phyloP scores from a whole-genome alignment of 176 grass and related monocot species.

The Aegilops bicornis region DNA sequence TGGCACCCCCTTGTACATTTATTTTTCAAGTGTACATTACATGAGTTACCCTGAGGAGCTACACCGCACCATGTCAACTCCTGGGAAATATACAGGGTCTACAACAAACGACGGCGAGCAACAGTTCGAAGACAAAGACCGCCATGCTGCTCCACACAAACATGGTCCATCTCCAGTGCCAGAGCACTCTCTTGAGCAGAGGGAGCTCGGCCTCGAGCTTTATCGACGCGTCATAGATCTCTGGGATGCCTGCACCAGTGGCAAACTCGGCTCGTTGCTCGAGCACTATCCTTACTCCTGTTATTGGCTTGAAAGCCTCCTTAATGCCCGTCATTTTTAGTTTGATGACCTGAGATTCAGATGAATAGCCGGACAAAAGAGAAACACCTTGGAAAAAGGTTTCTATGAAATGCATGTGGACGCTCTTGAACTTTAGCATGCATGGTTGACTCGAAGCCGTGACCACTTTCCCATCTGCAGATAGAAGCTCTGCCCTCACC shows the following conservation, averaged over 20 bases:
- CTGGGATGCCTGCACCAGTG: constrained; percentile 68
- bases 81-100: constrained; percentile 70
- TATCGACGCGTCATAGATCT: constrained; percentile 74
- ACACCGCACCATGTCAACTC: constrained; percentile 20
- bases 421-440: constrained; percentile 96
- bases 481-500: constrained; percentile 75
- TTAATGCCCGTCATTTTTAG: constrained; percentile 69
- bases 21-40: constrained; percentile 37
- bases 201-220: constrained; percentile 78
- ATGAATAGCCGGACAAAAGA: constrained; percentile 75
- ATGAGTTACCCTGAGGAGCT: constrained; percentile 24
- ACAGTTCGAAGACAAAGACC: constrained; percentile 62
- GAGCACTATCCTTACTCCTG: constrained; percentile 60
- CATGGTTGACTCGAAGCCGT: constrained; percentile 64
- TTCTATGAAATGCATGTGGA: constrained; percentile 75
- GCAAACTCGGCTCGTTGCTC: constrained; percentile 85
- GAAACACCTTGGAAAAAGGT: constrained; percentile 73
- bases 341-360: constrained; percentile 73
- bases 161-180: constrained; percentile 88
- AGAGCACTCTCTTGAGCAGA: constrained; percentile 74
- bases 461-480: constrained; percentile 53
- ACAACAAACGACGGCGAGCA: constrained; percentile 67
- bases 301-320: constrained; percentile 54
- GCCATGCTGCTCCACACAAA: constrained; percentile 88
- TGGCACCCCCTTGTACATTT: constrained; percentile 18